These are phyloP conservation scores for Evernia prunastri DNA, from an alignment of 495 filamentous ascomycete genomes.

Conservation along the genomic window DNA sequence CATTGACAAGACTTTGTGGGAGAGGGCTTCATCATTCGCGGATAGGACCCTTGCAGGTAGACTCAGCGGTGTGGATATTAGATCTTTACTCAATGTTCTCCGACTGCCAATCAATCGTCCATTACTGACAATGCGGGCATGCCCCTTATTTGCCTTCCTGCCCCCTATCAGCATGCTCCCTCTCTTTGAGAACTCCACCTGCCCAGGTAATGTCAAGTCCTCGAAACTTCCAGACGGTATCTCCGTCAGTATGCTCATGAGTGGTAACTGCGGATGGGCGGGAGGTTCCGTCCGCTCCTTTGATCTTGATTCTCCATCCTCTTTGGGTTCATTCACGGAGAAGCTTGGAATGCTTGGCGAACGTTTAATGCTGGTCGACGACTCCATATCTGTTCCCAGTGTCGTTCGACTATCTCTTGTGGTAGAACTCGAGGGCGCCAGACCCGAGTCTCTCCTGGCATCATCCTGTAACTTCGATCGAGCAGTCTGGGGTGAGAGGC, in stretches of 20 bases:
- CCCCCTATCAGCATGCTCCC: constrained; percentile 42
- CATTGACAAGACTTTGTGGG: constrained; percentile 83
- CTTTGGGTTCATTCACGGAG: constrained; percentile 26
- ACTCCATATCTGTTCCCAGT: constrained; percentile 38
- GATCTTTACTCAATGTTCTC: constrained; percentile 21
- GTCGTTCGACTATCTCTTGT: constrained; percentile 40
- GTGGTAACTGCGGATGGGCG: constrained; percentile 32
- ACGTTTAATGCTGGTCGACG: constrained; percentile 17
- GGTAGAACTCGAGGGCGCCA: constrained; percentile 38
- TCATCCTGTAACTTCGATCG: constrained; percentile 25
- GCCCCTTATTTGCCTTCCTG: constrained; percentile 37
- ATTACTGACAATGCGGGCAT: constrained; percentile 21
- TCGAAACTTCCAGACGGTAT: constrained; percentile 51
- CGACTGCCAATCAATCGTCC: constrained; percentile 21
- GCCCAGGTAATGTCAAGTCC: constrained; percentile 41
- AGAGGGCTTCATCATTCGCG: constrained; percentile 76
- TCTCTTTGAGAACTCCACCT: constrained; percentile 53
- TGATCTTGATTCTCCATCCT: constrained; percentile 13
- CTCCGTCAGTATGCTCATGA: constrained; percentile 49
- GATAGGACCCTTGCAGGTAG: constrained; percentile 49
- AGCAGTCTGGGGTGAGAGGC: constrained; percentile 14
- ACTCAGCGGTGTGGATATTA: constrained; percentile 26
- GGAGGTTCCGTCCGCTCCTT: constrained; percentile 4
- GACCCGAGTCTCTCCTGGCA: constrained; percentile 48
- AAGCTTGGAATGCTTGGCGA: constrained; percentile 26